Percentiles rank a stretch among this genome's conserved stretches.
These are phyloP conservation scores for Endothia cerciana DNA, from an alignment of 2,329 filamentous ascomycete species.

Conservation along the genomic window DNA sequence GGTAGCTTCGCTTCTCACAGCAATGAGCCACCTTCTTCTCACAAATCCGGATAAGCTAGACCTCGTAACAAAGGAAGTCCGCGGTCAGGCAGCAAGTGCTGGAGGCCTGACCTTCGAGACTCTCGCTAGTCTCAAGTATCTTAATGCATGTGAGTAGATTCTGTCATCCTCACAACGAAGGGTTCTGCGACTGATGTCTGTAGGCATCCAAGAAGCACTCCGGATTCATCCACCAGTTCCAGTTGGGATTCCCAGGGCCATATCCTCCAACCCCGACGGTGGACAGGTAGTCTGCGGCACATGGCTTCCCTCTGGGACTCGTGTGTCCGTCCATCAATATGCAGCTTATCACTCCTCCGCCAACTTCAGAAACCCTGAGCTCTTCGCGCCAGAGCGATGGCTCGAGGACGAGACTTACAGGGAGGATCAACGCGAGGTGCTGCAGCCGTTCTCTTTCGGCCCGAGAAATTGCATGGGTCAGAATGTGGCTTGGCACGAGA, in stretches of 20 bases:
- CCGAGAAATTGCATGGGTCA: constrained; percentile 40
- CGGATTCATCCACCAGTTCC: constrained; percentile 41
- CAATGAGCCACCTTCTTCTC: constrained; percentile 16
- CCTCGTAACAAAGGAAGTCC: constrained; percentile 9
- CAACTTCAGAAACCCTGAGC: constrained; percentile 50
- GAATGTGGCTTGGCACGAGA: constrained; percentile 52
- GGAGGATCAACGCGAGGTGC: constrained; percentile 33
- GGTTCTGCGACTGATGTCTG: background rate
- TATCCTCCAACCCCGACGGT: constrained; percentile 33
- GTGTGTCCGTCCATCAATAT: constrained; percentile 48
- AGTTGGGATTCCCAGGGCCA: constrained; percentile 34
- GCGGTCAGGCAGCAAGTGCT: background rate
- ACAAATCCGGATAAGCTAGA: background rate
- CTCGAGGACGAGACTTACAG: constrained; percentile 33
- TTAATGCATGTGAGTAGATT: constrained; percentile 20
- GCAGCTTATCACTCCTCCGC: constrained; percentile 46
- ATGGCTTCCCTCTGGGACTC: constrained; percentile 41
- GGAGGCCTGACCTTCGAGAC: constrained; percentile 8
- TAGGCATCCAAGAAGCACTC: constrained; percentile 38
- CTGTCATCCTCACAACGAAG: too few relatives aligned
- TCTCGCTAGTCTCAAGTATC: constrained; percentile 17
- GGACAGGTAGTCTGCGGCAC: constrained; percentile 39
- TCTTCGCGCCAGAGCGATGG: constrained; percentile 54
- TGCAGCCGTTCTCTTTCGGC: constrained; percentile 39
- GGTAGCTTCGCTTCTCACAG: constrained; percentile 18